phyloP scores from a whole-genome alignment of 148 eudicot species.

The Hydrangea macrophylla region DNA sequence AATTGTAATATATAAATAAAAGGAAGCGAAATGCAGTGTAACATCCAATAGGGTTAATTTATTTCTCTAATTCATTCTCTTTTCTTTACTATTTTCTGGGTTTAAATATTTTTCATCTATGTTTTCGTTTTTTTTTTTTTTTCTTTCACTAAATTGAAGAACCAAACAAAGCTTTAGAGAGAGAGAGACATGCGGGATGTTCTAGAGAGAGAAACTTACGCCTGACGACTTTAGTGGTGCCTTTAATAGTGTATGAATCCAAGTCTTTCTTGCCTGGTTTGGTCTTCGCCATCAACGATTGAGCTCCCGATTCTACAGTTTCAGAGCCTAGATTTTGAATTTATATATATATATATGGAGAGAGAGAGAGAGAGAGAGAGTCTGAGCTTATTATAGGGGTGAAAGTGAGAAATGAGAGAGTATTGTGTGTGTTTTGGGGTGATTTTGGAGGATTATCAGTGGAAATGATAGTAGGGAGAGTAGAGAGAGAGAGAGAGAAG shows the following conservation, averaged over 20 bases:
- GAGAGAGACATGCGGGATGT: not conserved
- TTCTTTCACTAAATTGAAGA: too few species aligned
- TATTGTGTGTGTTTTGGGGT: not conserved
- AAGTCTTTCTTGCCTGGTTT: slow-evolving; percentile 46
- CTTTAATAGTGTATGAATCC: slow-evolving; percentile 45
- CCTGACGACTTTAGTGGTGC: slow-evolving; percentile 45
- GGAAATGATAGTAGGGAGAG: not conserved
- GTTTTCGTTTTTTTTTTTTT: too few species aligned
- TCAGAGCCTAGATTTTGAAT: not conserved
- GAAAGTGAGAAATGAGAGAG: not conserved
- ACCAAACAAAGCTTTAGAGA: not conserved
- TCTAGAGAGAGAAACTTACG: slow-evolving; percentile 17
- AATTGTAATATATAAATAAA: too few species aligned
- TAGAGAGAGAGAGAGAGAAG: too few species aligned
- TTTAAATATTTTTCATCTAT: too few species aligned
- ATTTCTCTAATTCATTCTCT: too few species aligned
- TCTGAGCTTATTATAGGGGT: not conserved
- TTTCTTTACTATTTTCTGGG: too few species aligned
- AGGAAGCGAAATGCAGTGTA: too few species aligned
- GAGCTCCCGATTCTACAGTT: not conserved
- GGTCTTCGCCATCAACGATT: slow-evolving; percentile 37
- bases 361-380: not conserved
- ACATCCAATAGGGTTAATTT: too few species aligned
- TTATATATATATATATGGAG: not conserved
- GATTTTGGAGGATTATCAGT: not conserved